Evolutionary conservation across 805 yeast species (phyloP).

Genomic region (Metschnikowia lochheadii): DNA sequence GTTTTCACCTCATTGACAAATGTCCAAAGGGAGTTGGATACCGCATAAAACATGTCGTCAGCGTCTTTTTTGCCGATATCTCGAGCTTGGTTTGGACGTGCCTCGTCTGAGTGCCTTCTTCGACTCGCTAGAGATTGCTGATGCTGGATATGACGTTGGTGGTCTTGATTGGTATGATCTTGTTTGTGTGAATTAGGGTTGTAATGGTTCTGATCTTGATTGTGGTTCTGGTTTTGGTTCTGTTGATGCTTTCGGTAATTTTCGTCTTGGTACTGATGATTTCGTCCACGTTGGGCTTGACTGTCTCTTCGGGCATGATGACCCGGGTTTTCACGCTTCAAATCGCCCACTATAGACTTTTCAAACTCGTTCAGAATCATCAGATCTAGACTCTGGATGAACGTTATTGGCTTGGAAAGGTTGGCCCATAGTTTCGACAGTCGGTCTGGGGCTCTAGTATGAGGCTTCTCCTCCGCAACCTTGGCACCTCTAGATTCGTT

Average conservation of each 20-base stretch:
- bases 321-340: neutral
- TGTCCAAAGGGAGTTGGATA: slow-evolving; percentile 40
- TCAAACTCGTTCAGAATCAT: slow-evolving; percentile 65
- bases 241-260: neutral
- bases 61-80: neutral
- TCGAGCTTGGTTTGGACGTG: neutral
- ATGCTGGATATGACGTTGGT: neutral
- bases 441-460: neutral
- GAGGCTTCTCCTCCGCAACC: neutral
- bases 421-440: slow-evolving; percentile 20
- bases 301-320: neutral
- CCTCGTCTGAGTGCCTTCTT: neutral
- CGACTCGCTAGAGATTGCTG: neutral
- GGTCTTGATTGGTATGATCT: neutral
- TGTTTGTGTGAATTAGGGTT: neutral
- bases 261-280: neutral
- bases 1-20: slow-evolving; percentile 40
- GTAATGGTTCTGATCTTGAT: neutral
- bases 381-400: slow-evolving; percentile 65
- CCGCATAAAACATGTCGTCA: slow-evolving; percentile 40
- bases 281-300: neutral
- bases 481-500: neutral
- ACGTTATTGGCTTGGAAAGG: slow-evolving; percentile 50
- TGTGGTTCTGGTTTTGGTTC: neutral
- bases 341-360: slow-evolving; percentile 8